Base-by-base conservation (phyloP, 225 moss, liverwort and hornwort genomes). In the Takakia lepidozioides region DNA sequence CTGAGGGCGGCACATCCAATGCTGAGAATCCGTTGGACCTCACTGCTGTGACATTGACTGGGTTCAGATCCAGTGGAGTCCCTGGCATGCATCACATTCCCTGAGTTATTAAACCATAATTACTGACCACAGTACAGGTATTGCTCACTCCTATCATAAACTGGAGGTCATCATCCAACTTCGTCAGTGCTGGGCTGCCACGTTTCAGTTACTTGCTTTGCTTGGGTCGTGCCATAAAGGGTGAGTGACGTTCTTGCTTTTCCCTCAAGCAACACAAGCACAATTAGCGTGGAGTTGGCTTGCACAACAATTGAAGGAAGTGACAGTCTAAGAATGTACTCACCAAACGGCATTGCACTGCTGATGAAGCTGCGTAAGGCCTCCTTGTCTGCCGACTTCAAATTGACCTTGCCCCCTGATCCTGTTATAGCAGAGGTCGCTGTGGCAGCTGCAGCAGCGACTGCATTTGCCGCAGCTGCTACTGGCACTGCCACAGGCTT, bases 401-500 rank as follows among this genome's bases (percentile, higher is more conserved):
- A 65, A 29, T 68, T 19, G n/a, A 71, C 71, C 46, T 87, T 76
- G 2, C 87, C 81, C 16, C 74, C 91, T 21, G 57, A 62, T 6
- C 76, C 80, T 0, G 80, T 85, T 38, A 98, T 91, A 43, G 81
- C 98, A 36, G 98, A 98, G 2, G 98, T 91, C 19, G 91, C 98
- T 13, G 77, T 91, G 44, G 87, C 91, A 35, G 98, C 98, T 17
- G 84, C 98, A 20, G 85, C 80, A 23, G 87, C 91, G 3, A 98
- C 91, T 3, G 98, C 91, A 60, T 91, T 87, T 10, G 91, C 98
- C 41, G 98, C 98, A 5, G 98, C 87, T 29, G 87, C 74, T 26
- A 98, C 91, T 4, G 98, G 98, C 18, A 76, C 87, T 13, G 98
- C 81, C 10, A 98, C 98, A 25, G 98, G 98, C 52, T 98, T 98